These are phyloP conservation scores for Nitzschia putrida DNA, from an alignment of 108 stramenopile genomes.

Conservation along the genomic window DNA sequence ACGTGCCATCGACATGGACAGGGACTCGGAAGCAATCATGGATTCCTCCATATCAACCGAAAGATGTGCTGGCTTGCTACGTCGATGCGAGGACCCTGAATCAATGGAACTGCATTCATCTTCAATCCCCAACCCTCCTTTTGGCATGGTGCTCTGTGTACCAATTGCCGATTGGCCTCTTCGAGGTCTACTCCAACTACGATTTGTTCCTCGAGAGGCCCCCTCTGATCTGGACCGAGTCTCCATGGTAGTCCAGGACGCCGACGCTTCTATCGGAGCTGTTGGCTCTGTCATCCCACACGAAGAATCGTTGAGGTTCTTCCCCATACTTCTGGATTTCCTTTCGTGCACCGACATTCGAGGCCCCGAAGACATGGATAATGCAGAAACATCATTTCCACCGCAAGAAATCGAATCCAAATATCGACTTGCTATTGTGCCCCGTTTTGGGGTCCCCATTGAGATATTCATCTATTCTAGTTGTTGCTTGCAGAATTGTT, in stretches of 20 bases:
- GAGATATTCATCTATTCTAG: background rate
- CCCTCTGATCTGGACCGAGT: conserved; percentile 14
- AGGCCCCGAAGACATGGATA: conserved; percentile 3
- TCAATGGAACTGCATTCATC: conserved; percentile 26
- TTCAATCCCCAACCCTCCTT: conserved; percentile 11
- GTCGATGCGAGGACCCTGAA: conserved; percentile 13
- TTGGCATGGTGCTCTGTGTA: background rate
- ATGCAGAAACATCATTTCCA: conserved; percentile 8
- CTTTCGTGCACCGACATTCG: background rate
- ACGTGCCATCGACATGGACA: background rate
- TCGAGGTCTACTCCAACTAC: background rate
- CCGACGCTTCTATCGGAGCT: conserved; percentile 8
- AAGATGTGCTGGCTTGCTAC: conserved; percentile 10
- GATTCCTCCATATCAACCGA: conserved; percentile 15
- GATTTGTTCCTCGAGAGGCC: conserved; percentile 3
- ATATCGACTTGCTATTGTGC: conserved; percentile 31
- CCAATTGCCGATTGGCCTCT: background rate
- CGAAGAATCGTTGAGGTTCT: conserved; percentile 14
- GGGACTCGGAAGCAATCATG: background rate
- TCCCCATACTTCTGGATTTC: background rate
- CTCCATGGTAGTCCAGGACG: conserved; percentile 25
- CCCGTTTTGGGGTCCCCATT: background rate
- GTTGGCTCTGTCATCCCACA: conserved; percentile 14
- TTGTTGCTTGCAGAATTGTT: background rate
- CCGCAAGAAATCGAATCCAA: conserved; percentile 27